A percentile compares a stretch with the other conserved stretches of the same genome.
phyloP scores from a whole-genome alignment of 2,329 filamentous ascomycete species.

The Pezicula neosporulosa region DNA sequence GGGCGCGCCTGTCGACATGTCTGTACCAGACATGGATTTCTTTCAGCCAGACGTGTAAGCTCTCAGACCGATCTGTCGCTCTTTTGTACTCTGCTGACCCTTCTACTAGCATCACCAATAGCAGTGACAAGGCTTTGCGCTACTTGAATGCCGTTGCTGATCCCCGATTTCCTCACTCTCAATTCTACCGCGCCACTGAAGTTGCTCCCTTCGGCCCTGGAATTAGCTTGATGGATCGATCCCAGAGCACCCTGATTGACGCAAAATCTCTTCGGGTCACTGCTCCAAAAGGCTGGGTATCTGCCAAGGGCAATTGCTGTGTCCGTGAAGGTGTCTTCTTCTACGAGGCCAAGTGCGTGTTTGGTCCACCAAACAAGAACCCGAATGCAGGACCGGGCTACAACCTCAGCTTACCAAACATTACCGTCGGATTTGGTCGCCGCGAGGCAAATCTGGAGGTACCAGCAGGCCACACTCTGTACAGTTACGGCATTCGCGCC shows the following conservation, averaged over 20 bases:
- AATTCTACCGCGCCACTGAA: constrained; percentile 89
- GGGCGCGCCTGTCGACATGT: too few relatives aligned
- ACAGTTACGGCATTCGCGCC: constrained; percentile 93
- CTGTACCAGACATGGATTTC: too few relatives aligned
- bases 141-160: constrained; percentile 92
- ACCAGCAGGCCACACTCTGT: constrained; percentile 83
- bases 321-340: constrained; percentile 88
- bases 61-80: too few relatives aligned
- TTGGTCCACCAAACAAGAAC: constrained; percentile 56
- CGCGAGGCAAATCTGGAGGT: constrained; percentile 79
- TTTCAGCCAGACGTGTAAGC: too few relatives aligned
- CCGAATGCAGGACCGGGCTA: constrained; percentile 15
- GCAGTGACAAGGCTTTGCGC: constrained; percentile 63
- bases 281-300: constrained; percentile 89
- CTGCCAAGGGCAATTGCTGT: constrained; percentile 85
- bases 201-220: constrained; percentile 78
- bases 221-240: constrained; percentile 90
- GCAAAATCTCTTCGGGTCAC: constrained; percentile 73
- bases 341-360: constrained; percentile 88
- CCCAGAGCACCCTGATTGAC: constrained; percentile 80
- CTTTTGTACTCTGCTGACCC: too few relatives aligned
- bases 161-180: constrained; percentile 77
- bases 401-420: constrained; percentile 37
- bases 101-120: too few relatives aligned
- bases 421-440: constrained; percentile 84